Conservation (phyloP, 257 asterid species). For the Thymus quinquecostatus region DNA sequence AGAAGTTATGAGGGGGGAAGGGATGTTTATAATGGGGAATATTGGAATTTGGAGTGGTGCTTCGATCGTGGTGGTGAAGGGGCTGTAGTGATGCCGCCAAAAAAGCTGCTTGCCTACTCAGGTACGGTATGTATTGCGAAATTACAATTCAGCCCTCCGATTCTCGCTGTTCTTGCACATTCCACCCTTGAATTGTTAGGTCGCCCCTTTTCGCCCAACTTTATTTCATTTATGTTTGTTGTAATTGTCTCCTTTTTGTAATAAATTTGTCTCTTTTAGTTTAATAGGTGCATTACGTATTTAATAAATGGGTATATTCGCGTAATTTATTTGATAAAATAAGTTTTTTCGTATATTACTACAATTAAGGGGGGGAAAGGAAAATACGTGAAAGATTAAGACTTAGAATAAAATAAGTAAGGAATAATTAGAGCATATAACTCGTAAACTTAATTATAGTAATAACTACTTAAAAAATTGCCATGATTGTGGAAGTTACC, state of each 20-base stretch:
- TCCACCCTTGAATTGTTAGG: neutral
- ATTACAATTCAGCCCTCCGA: slow-evolving; percentile 12
- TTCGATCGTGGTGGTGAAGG: slow-evolving; percentile 34
- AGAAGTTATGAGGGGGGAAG: slow-evolving; percentile 16
- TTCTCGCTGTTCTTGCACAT: neutral
- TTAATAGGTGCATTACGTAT: no score
- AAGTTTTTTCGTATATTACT: no score
- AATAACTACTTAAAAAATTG: neutral
- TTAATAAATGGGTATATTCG: no score
- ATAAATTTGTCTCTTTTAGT: no score
- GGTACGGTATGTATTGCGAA: neutral
- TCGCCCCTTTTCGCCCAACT: neutral
- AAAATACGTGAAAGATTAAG: neutral
- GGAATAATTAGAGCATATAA: slow-evolving; percentile 8
- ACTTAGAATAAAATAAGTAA: no score
- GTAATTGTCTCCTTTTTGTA: neutral
- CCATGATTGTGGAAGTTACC: neutral
- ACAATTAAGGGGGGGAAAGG: neutral
- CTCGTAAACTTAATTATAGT: neutral
- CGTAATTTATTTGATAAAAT: no score
- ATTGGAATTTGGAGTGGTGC: slow-evolving; percentile 41
- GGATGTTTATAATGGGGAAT: slow-evolving; percentile 17
- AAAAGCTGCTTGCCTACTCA: slow-evolving; percentile 25
- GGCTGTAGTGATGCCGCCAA: slow-evolving; percentile 57
- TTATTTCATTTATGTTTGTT: no score